Evolutionary conservation across 2,329 filamentous ascomycete species (phyloP), one percentile per base, ranked within the genome.

Genomic region (Colletotrichum tropicale): DNA sequence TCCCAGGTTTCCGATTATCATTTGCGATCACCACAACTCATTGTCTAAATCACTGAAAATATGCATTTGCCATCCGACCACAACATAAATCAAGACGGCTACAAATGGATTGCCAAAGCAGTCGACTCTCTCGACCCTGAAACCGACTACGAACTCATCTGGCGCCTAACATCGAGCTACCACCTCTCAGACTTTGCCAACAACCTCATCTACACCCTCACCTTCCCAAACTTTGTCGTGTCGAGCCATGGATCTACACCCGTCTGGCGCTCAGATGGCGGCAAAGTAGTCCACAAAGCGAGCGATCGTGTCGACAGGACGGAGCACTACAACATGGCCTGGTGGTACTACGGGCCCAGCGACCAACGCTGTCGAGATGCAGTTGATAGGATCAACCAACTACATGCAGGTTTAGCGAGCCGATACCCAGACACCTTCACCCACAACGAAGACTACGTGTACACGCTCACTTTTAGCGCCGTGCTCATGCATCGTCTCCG

Each of bases 401-500:
- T 70, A 5, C 68, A 70, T 8, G 38, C 68, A 10, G 36, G 58
- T 4, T 10, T 64, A 26, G 58, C 68, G 10, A 21, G 7, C 2
- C 68, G 30, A 18, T 70, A 64, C 12, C 56, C n/a, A 32, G 38
- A 38, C n/a, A 18, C 24, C 3, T 70, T 65, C 36, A 64, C 58
- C 12, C 58, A 70, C 58, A 64, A 64, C n/a, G 68, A 65, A 30
- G 68, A 70, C 68, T 70, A 70, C 28, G 15, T 70, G 18, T 70
- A 70, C 58, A 55, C 58, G 8, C 18, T 64, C 4, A 16, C 68
- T 1, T 65, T 70, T 58, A 64, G 58, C 58, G 38, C 68, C 2
- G 58, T 56, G 4, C 38, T 70, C 10, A 70, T 70, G 68, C 68
- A 70, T 3, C 34, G 68, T 5, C 21, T 70, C 16, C 38, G 68